Conservation (phyloP, 371 early-diverging fungal species). For the Mucor ambiguus region DNA sequence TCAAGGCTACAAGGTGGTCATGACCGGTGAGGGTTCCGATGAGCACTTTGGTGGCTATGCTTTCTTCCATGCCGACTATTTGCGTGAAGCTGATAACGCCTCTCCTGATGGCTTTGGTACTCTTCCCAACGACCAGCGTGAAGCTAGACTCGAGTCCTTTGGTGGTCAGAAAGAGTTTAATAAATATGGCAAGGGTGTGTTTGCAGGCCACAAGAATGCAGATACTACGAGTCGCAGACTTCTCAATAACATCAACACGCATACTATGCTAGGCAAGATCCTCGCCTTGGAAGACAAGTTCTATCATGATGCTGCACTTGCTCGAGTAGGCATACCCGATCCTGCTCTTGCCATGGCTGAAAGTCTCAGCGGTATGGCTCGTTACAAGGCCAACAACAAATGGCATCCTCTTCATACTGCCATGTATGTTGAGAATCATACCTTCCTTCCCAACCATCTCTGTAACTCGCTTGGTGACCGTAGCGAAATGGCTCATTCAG, state of each 20-base stretch:
- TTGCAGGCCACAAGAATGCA: not conserved
- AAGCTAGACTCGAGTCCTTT: not conserved
- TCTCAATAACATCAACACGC: conserved; percentile 10
- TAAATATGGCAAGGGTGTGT: not conserved
- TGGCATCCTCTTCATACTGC: conserved; percentile 34
- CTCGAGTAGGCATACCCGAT: conserved; percentile 12
- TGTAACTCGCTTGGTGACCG: conserved; percentile 29
- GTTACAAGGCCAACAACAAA: conserved; percentile 18
- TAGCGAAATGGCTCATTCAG: conserved; percentile 32
- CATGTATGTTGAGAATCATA: conserved; percentile 25
- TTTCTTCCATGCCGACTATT: conserved; percentile 47
- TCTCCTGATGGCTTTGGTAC: conserved; percentile 24
- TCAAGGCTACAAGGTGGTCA: conserved; percentile 50
- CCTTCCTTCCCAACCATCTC: conserved; percentile 23
- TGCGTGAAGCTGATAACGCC: conserved; percentile 24
- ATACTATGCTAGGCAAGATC: not conserved
- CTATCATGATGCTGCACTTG: not conserved
- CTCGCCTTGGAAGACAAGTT: not conserved
- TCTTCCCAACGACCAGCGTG: conserved; percentile 9
- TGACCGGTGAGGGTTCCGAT: conserved; percentile 66
- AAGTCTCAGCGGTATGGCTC: conserved; percentile 19
- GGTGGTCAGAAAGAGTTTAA: not conserved
- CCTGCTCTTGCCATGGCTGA: conserved; percentile 14
- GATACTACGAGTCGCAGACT: not conserved
- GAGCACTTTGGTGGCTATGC: conserved; percentile 59